Base-by-base conservation (phyloP, 1,284 basidiomycete species). In the Sporisorium graminicola region DNA sequence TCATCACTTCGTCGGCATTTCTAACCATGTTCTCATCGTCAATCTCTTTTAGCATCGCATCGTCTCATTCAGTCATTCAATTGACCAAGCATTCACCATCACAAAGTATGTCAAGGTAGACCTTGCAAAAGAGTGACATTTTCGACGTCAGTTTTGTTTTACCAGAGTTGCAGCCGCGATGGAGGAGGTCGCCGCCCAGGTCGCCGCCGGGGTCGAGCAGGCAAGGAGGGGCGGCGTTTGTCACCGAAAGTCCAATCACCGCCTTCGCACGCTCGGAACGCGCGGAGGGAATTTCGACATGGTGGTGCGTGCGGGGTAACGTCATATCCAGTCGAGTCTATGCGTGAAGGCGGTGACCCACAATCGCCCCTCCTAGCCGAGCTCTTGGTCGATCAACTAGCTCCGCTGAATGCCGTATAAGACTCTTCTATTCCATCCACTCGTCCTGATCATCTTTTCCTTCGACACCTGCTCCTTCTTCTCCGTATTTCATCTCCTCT, bases 21-120 rank as follows among this genome's bases (percentile, higher is more conserved):
- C n/a, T 40, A 42, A 33, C 37, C 42, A 50, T 46, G 9, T 35
- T 22, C 27, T 20, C 51, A 58, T 51, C 49, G 46, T 46, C 51
- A 56, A 29, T 16, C 35, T 27, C 43, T 49, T n/a, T 33, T 35
- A 55, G 52, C 58, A 66, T 59, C 58, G 58, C 65, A 68, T 58
- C 51, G 9, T 18, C 8, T 20, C 26, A 29, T 42, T 47, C 51
- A 61, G 16, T 40, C 51, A 26, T 42, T 29, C 52, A 26, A 42
- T 42, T 26, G 37, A 5, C 29, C 53, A 55, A 55, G 26, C 40
- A 43, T 12, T 27, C 2, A 40, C 37, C 13, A 40, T n/a, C n/a
- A n/a, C n/a, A n/a, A n/a, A n/a, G n/a, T n/a, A n/a, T n/a, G n/a
- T n/a, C n/a, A n/a, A n/a, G n/a, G n/a, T n/a, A n/a, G n/a, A n/a